These are phyloP conservation scores for Piper longum DNA, from an alignment of 164 flowering plant genomes.

Conservation along the genomic window DNA sequence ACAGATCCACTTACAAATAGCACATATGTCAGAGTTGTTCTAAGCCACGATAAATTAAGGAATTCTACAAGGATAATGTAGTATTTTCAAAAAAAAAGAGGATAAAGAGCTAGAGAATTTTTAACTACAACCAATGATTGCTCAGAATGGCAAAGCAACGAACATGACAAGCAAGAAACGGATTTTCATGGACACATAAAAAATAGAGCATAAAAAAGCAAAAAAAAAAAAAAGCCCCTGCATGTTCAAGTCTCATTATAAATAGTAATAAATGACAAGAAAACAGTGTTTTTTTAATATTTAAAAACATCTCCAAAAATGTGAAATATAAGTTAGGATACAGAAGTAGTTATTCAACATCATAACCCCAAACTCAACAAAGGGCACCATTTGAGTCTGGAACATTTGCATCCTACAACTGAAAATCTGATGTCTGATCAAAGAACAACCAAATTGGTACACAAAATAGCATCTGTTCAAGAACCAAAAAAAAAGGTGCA, in stretches of 20 bases:
- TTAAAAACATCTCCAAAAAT: not conserved
- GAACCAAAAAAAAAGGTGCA: not conserved
- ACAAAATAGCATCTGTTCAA: not conserved
- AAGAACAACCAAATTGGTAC: constrained; percentile 16
- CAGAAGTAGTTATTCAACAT: constrained; percentile 16
- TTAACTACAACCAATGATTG: no score
- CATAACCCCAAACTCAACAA: constrained; percentile 19
- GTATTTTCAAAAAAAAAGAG: not conserved
- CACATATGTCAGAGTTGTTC: not conserved
- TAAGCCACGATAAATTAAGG: not conserved
- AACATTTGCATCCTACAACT: constrained; percentile 21
- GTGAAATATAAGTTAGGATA: constrained; percentile 29
- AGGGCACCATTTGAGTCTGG: constrained; percentile 30
- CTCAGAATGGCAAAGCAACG: not conserved
- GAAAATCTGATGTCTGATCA: constrained; percentile 32
- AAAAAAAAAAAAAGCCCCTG: no score
- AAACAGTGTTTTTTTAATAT: no score
- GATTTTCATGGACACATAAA: no score
- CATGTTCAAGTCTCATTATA: no score
- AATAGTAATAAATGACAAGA: not conserved
- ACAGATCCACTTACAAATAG: not conserved
- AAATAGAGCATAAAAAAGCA: no score
- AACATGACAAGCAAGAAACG: no score
- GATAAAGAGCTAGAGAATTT: no score
- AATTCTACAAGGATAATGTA: not conserved